phyloP scores from a whole-genome alignment of 768 basidiomycete species.

The Tricholoma sp. region DNA sequence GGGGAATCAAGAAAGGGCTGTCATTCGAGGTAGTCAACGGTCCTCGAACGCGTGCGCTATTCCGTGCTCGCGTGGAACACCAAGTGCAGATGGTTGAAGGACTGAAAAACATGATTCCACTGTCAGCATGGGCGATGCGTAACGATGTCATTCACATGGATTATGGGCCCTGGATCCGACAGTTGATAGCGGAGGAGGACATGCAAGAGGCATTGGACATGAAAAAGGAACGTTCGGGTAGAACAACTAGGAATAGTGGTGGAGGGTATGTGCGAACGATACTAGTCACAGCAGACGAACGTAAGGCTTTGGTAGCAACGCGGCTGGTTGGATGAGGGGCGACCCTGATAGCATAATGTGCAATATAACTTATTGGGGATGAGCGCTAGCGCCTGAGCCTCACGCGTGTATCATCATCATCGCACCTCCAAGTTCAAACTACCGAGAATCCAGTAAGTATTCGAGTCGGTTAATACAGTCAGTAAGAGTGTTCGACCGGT shows the following conservation, averaged over 20 bases:
- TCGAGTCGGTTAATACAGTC: slow-evolving; percentile 2
- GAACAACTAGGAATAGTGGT: slow-evolving; percentile 56
- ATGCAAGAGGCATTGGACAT: slow-evolving; percentile 29
- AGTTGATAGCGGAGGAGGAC: slow-evolving; percentile 67
- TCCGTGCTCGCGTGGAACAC: slow-evolving; percentile 41
- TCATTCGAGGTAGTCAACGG: slow-evolving; percentile 28
- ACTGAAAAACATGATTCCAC: slow-evolving; percentile 44
- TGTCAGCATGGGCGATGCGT: slow-evolving; percentile 37
- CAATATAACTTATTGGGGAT: slow-evolving; percentile 31
- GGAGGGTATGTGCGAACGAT: slow-evolving; percentile 40
- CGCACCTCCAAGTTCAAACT: background rate
- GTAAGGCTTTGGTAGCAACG: slow-evolving; percentile 26
- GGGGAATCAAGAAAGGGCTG: slow-evolving; percentile 22
- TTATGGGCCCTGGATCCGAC: slow-evolving; percentile 62
- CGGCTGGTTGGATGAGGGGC: slow-evolving; percentile 10
- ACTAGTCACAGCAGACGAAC: slow-evolving; percentile 31
- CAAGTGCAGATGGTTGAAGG: slow-evolving; percentile 38
- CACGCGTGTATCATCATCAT: slow-evolving; percentile 19
- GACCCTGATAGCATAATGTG: slow-evolving; percentile 5
- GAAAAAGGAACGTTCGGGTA: slow-evolving; percentile 24
- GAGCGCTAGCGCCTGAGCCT: slow-evolving; percentile 15
- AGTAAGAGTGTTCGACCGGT: background rate
- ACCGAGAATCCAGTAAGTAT: slow-evolving; percentile 13
- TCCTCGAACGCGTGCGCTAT: slow-evolving; percentile 26
- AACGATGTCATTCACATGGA: slow-evolving; percentile 52